These are phyloP conservation scores for Candida montana DNA, from an alignment of 805 yeast genomes.

Conservation along the genomic window DNA sequence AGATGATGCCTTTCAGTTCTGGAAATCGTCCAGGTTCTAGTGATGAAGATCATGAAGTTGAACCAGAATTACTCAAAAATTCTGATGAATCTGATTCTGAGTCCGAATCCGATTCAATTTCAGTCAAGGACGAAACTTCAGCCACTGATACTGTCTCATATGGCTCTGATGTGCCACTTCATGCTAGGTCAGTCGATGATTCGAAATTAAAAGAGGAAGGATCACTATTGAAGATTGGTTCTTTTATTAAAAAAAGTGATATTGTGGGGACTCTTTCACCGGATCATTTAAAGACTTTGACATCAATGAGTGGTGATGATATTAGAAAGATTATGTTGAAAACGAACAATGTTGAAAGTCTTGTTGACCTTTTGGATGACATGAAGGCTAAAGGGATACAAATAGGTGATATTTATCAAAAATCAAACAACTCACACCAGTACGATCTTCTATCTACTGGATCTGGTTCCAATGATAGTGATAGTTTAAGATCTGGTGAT, in stretches of 20 bases:
- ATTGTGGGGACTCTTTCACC: slow-evolving; percentile 18
- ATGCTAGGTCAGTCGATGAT: slow-evolving; percentile 14
- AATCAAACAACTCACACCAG: slow-evolving; percentile 2
- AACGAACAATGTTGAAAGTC: slow-evolving; percentile 32
- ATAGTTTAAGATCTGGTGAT: background rate
- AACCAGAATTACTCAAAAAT: slow-evolving; percentile 7
- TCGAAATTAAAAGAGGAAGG: slow-evolving; percentile 23
- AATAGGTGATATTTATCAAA: slow-evolving; percentile 29
- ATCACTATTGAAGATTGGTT: slow-evolving; percentile 17
- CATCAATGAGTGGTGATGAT: slow-evolving; percentile 30
- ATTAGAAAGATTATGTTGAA: slow-evolving; percentile 32
- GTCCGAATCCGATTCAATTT: too few relatives aligned
- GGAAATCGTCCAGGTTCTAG: slow-evolving; percentile 11
- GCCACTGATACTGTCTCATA: slow-evolving; percentile 15
- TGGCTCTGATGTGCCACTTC: slow-evolving; percentile 21
- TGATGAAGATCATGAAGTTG: background rate
- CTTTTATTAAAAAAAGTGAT: slow-evolving; percentile 11
- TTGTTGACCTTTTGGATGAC: slow-evolving; percentile 33
- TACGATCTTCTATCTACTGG: too few relatives aligned
- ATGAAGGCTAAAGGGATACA: slow-evolving; percentile 37
- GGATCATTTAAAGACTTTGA: slow-evolving; percentile 24
- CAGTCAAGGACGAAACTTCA: slow-evolving; percentile 26
- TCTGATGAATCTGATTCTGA: slow-evolving; percentile 16
- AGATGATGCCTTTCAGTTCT: slow-evolving; percentile 34
- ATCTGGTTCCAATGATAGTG: background rate